Evolutionary conservation across 805 yeast genomes (phyloP).

Genomic region (Saccharomycopsis babjevae): DNA sequence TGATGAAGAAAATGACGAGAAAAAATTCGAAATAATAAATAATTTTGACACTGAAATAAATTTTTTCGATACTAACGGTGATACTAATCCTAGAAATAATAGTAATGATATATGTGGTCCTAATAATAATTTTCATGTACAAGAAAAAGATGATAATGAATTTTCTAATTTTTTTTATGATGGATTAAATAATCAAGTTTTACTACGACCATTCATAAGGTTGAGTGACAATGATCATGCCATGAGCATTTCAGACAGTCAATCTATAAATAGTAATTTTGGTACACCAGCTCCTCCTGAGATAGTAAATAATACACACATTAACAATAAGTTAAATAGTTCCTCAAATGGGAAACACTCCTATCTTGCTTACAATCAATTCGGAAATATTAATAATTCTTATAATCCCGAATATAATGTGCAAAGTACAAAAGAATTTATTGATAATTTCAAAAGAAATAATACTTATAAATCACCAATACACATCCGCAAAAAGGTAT

Average conservation of each 20-base stretch:
- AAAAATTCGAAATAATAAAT: conserved; percentile 6
- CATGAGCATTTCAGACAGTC: not conserved
- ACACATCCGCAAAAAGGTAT: conserved; percentile 12
- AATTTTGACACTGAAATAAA: conserved; percentile 11
- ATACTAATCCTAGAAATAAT: not conserved
- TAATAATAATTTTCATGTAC: not conserved
- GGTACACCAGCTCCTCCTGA: not conserved
- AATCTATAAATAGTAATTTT: not conserved
- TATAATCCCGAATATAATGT: not conserved
- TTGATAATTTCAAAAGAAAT: conserved; percentile 7
- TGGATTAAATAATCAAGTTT: conserved; percentile 16
- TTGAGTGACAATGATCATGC: conserved; percentile 6
- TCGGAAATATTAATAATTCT: not conserved
- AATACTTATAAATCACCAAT: conserved; percentile 14
- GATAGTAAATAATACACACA: not conserved
- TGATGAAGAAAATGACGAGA: not conserved
- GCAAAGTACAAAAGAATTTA: conserved; percentile 3
- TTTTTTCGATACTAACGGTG: conserved; percentile 5
- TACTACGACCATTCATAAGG: conserved; percentile 16
- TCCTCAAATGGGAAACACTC: not conserved
- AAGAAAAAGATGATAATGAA: conserved; percentile 2
- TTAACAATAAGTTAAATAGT: not conserved
- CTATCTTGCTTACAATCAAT: not conserved
- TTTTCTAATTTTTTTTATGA: conserved; percentile 16
- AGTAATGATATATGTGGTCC: not conserved